These are phyloP conservation scores for Candida suzukii DNA, from an alignment of 805 yeast genomes.

Conservation along the genomic window DNA sequence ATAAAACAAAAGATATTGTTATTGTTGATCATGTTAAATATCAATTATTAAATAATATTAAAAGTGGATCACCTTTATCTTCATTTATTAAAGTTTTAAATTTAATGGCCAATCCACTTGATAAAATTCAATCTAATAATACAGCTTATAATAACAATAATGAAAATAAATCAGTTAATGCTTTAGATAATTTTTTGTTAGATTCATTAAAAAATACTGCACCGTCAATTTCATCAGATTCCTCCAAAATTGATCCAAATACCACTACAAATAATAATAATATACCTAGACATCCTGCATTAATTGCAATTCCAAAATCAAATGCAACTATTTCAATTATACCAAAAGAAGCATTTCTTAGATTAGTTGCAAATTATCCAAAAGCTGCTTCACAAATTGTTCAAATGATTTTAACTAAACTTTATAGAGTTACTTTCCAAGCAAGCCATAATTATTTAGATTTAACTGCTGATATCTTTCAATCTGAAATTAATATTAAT, in stretches of 20 bases:
- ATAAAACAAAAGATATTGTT: conserved; percentile 32
- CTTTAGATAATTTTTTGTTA: not conserved
- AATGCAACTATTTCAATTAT: conserved; percentile 87
- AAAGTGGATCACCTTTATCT: conserved; percentile 78
- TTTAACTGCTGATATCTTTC: conserved; percentile 70
- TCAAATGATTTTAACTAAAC: conserved; percentile 80
- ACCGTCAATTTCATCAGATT: not conserved
- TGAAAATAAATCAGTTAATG: not conserved
- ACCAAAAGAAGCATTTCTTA: conserved; percentile 74
- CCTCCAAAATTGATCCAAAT: not conserved
- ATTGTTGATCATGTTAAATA: conserved; percentile 52
- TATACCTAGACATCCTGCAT: conserved; percentile 5
- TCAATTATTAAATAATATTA: conserved; percentile 73
- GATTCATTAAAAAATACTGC: not conserved
- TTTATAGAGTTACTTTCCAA: conserved; percentile 86
- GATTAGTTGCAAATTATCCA: conserved; percentile 70
- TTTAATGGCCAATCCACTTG: conserved; percentile 47
- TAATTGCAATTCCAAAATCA: conserved; percentile 69
- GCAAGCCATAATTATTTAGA: conserved; percentile 86
- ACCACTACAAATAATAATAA: not conserved
- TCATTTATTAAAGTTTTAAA: conserved; percentile 76
- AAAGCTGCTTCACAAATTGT: conserved; percentile 89
- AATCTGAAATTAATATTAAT: conserved; percentile 67
- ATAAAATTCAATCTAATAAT: no score
- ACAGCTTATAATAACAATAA: no score